Conservation (phyloP, 75 land plant genomes). For the Selaginella tamariscina region DNA sequence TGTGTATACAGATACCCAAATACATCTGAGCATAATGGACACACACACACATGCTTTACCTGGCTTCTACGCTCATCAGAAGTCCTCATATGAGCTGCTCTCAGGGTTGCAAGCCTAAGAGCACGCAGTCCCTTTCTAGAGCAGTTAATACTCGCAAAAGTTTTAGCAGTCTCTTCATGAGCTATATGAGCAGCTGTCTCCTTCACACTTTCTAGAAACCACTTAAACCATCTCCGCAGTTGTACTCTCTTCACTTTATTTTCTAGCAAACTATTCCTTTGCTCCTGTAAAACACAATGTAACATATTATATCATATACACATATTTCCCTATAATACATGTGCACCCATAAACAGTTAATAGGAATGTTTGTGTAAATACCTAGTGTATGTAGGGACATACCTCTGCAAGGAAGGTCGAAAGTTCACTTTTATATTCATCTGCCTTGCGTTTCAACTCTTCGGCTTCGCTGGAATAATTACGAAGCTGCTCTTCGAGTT, state of each 20-base stretch:
- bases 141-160: conserved; percentile 13
- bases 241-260: not conserved
- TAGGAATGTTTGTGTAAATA: too few relatives aligned
- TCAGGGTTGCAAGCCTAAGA: not conserved
- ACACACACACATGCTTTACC: conserved; percentile 7
- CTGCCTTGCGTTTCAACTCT: conserved; percentile 4
- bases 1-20: not conserved
- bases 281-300: conserved; percentile 5
- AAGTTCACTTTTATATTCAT: not conserved
- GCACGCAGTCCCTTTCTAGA: conserved; percentile 8
- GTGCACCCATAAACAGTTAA: not conserved
- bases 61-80: not conserved
- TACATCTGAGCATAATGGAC: not conserved
- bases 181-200: not conserved
- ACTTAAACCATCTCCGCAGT: conserved; percentile 10
- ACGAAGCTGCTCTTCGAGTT: conserved; percentile 5
- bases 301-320: too few relatives aligned
- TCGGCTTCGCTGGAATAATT: not conserved
- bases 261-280: conserved; percentile 7
- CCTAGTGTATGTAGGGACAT: too few relatives aligned
- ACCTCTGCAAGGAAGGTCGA: not conserved
- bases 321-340: not conserved
- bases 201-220: not conserved
- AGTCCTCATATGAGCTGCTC: conserved; percentile 11
- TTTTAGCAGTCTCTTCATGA: not conserved